These are phyloP conservation scores for Cornus suecica DNA, from an alignment of 148 eudicot genomes.

Conservation along the genomic window DNA sequence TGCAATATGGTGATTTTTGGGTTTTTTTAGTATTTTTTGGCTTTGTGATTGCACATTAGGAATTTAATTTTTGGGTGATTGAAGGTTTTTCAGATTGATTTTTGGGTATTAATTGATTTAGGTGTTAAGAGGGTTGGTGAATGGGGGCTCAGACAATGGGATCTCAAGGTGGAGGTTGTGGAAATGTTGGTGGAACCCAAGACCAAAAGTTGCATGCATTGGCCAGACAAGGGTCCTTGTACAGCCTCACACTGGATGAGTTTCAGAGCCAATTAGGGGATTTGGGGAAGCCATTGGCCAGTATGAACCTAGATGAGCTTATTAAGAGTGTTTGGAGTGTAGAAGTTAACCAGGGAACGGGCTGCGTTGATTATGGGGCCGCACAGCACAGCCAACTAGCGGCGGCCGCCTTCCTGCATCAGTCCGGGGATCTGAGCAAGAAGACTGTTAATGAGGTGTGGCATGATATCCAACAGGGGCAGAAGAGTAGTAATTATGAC, in stretches of 20 bases:
- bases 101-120: conserved; percentile 23
- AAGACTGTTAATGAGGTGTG: conserved; percentile 95
- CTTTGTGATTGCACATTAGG: conserved; percentile 22
- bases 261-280: conserved; percentile 88
- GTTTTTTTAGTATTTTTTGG: neutral
- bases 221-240: conserved; percentile 69
- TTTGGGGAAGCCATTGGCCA: conserved; percentile 83
- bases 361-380: conserved; percentile 29
- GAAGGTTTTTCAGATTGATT: conserved; percentile 17
- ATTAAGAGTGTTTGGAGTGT: conserved; percentile 69
- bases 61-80: neutral
- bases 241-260: conserved; percentile 93
- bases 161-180: conserved; percentile 63
- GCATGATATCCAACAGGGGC: conserved; percentile 75
- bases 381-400: conserved; percentile 26
- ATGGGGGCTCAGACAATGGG: conserved; percentile 84
- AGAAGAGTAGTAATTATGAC: conserved; percentile 32
- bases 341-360: conserved; percentile 47
- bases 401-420: conserved; percentile 32
- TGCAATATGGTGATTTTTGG: neutral
- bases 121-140: conserved; percentile 26
- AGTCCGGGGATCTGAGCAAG: conserved; percentile 59
- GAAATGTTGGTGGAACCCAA: conserved; percentile 38
- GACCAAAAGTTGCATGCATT: conserved; percentile 42
- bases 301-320: conserved; percentile 96